Evolutionary conservation across 805 yeast genomes (phyloP).

Genomic region (Osmozyma mogii): DNA sequence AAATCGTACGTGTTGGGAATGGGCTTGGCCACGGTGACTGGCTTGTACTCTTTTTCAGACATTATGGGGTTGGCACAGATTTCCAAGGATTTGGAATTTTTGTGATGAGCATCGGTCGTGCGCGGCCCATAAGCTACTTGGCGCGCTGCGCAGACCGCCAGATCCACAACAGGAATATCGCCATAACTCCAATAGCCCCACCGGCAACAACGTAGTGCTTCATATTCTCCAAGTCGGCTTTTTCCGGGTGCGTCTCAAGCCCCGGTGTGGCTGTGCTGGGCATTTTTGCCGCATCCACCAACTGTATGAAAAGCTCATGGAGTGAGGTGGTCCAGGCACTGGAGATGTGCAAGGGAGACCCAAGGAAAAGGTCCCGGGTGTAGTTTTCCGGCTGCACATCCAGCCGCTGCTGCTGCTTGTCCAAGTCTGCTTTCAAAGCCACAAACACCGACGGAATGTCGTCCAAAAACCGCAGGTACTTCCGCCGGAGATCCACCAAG

Average conservation of each 20-base stretch:
- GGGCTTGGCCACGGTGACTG: constrained; percentile 83
- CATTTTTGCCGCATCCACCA: constrained; percentile 78
- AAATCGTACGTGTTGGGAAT: constrained; percentile 85
- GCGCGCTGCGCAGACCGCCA: constrained; percentile 31
- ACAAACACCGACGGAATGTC: constrained; percentile 79
- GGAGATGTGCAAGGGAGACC: constrained; percentile 85
- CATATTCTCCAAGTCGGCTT: constrained; percentile 39
- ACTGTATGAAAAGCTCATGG: constrained; percentile 74
- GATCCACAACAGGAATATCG: constrained; percentile 56
- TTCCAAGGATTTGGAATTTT: too few relatives aligned
- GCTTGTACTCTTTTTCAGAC: constrained; percentile 35
- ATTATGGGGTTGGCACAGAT: too few relatives aligned
- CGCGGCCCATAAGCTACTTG: constrained; percentile 1
- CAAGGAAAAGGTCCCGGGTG: constrained; percentile 55
- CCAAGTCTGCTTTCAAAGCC: constrained; percentile 91
- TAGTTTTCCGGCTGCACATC: constrained; percentile 83
- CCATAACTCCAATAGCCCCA: constrained; percentile 61
- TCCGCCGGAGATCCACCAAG: constrained; percentile 59
- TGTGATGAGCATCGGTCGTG: constrained; percentile 1
- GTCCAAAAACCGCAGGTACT: constrained; percentile 48
- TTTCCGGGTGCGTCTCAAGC: constrained; percentile 53
- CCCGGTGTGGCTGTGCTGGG: constrained; percentile 80
- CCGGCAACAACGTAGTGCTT: constrained; percentile 56
- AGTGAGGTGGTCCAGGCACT: constrained; percentile 85
- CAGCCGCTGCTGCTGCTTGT: constrained; percentile 88